These are phyloP conservation scores for Auxenochlorella pyrenoidosa DNA, from an alignment of 139 green algal genomes.

Conservation along the genomic window DNA sequence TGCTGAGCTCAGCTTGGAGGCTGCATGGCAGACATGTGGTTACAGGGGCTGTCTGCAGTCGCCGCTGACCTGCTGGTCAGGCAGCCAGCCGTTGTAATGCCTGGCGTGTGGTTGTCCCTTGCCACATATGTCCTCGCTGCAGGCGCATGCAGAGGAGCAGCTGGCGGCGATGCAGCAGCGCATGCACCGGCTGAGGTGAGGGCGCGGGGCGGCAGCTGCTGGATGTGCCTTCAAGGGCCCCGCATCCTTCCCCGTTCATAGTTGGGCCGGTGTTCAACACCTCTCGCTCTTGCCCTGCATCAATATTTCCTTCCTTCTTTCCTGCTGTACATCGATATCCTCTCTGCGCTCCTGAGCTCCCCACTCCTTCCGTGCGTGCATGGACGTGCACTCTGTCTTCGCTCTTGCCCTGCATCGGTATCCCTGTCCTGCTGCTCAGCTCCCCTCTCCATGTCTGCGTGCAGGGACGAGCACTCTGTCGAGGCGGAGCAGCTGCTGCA, in stretches of 20 bases:
- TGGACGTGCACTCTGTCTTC: slow-evolving; percentile 14
- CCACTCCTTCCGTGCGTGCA: background rate
- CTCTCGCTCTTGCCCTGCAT: too few species aligned
- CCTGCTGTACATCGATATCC: too few species aligned
- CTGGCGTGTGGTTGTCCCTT: background rate
- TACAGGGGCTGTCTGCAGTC: background rate
- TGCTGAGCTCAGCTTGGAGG: too few species aligned
- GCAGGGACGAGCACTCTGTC: slow-evolving; percentile 18
- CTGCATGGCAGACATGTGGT: too few species aligned
- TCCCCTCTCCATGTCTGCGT: background rate
- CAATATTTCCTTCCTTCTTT: background rate
- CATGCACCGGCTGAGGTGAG: slow-evolving; percentile 22
- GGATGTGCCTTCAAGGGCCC: background rate
- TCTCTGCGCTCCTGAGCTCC: background rate
- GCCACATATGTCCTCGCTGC: background rate
- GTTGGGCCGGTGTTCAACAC: too few species aligned
- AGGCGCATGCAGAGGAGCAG: background rate
- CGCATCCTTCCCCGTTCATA: background rate
- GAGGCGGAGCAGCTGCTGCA: slow-evolving; percentile 31
- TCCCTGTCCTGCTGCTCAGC: background rate
- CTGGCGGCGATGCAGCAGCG: slow-evolving; percentile 6
- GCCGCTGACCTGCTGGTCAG: background rate
- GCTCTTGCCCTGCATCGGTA: too few species aligned
- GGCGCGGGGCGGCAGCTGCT: background rate
- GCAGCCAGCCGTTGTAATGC: background rate